phyloP scores from a whole-genome alignment of 169 alveolate genomes.

The Plasmodium knowlesi region DNA sequence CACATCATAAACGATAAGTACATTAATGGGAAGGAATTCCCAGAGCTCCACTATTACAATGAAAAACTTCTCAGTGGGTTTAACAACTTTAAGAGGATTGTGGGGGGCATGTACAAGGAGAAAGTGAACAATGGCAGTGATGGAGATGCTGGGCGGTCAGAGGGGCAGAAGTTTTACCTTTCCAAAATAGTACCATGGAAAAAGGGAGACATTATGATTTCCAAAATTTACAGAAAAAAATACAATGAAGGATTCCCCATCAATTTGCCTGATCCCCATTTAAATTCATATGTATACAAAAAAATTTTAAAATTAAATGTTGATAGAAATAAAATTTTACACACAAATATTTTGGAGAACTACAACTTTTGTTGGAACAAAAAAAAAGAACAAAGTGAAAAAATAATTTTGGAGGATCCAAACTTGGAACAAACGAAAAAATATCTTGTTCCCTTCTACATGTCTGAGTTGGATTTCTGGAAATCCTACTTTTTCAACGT shows the following conservation, averaged over 20 bases:
- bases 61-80: slow-evolving; percentile 49
- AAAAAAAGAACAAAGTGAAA: slow-evolving; percentile 71
- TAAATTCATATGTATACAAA: slow-evolving; percentile 36
- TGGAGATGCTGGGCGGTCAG: background rate
- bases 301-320: slow-evolving; percentile 61
- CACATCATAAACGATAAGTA: slow-evolving; percentile 48
- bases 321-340: slow-evolving; percentile 39
- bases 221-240: slow-evolving; percentile 71
- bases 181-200: slow-evolving; percentile 75
- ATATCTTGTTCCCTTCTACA: slow-evolving; percentile 48
- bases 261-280: slow-evolving; percentile 31
- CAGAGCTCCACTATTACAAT: slow-evolving; percentile 63
- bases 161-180: slow-evolving; percentile 16
- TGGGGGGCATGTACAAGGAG: slow-evolving; percentile 64
- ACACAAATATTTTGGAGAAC: slow-evolving; percentile 50
- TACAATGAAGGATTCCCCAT: slow-evolving; percentile 48
- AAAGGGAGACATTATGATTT: slow-evolving; percentile 73
- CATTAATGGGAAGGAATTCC: slow-evolving; percentile 19
- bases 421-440: slow-evolving; percentile 35
- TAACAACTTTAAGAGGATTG: slow-evolving; percentile 59
- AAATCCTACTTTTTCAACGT: slow-evolving; percentile 65
- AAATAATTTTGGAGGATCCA: slow-evolving; percentile 28
- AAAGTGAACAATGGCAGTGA: background rate
- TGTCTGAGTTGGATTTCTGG: slow-evolving; percentile 67
- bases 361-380: slow-evolving; percentile 64